These are phyloP conservation scores for Pseudogymnoascus sp. DNA, from an alignment of 2,329 filamentous ascomycete species.

Conservation along the genomic window DNA sequence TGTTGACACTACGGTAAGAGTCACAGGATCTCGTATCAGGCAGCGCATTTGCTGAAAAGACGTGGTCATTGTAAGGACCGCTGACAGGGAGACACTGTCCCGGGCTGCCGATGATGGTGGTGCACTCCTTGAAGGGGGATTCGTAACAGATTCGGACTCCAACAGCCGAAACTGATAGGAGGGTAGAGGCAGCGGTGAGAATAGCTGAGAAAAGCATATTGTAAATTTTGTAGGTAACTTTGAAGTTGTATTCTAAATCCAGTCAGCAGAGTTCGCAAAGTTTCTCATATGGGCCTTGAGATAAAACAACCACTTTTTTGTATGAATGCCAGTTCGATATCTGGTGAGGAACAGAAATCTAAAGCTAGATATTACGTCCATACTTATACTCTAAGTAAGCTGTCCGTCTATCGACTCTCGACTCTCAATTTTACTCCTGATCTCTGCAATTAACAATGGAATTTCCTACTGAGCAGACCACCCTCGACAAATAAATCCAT, in stretches of 20 bases:
- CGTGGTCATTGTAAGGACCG: background rate
- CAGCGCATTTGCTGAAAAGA: background rate
- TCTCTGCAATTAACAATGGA: background rate
- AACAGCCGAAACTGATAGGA: background rate
- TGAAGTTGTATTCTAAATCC: background rate
- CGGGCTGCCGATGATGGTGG: background rate
- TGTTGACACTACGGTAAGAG: background rate
- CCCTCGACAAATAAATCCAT: background rate
- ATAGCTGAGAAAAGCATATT: background rate
- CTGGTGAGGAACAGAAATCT: background rate
- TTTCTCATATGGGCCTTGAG: background rate
- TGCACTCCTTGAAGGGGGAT: background rate
- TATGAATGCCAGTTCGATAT: background rate
- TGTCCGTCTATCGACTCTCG: background rate
- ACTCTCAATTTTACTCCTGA: background rate
- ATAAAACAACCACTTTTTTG: background rate
- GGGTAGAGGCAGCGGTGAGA: background rate
- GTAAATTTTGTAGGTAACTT: background rate
- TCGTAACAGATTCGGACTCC: background rate
- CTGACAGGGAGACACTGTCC: background rate
- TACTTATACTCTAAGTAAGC: background rate
- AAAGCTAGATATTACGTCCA: background rate
- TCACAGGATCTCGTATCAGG: background rate
- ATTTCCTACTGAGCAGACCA: background rate
- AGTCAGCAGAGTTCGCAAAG: background rate